Evolutionary conservation across 2,329 filamentous ascomycete species (phyloP).

Genomic region (Apiospora koreana): DNA sequence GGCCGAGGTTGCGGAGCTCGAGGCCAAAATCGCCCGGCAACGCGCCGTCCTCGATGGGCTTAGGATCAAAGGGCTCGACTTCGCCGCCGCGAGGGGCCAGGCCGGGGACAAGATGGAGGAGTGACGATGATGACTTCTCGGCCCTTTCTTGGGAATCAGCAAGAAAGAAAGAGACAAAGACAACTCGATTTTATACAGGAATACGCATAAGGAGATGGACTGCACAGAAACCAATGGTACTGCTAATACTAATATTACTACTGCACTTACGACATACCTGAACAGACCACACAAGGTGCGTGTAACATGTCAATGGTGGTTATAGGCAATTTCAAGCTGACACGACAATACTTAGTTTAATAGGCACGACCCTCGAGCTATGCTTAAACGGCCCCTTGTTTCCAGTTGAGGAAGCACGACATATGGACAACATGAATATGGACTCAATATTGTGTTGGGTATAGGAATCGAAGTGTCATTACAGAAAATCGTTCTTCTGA

Average conservation of each 20-base stretch:
- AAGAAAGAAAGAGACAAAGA: too few relatives aligned
- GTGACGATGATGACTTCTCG: constrained; percentile 18
- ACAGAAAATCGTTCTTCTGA: not conserved
- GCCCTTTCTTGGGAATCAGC: not conserved
- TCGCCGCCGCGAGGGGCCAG: constrained; percentile 34
- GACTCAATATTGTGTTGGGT: not conserved
- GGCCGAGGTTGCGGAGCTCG: constrained; percentile 67
- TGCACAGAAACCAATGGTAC: too few relatives aligned
- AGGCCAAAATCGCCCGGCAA: constrained; percentile 64
- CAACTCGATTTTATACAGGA: not conserved
- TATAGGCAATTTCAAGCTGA: not conserved
- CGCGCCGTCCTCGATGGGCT: constrained; percentile 57
- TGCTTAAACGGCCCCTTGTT: too few relatives aligned
- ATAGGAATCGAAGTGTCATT: not conserved
- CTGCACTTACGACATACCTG: not conserved
- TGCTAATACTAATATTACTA: too few relatives aligned
- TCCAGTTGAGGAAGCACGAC: not conserved
- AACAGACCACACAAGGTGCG: not conserved
- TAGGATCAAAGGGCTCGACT: constrained; percentile 48
- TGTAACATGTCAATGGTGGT: not conserved
- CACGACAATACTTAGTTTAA: too few relatives aligned
- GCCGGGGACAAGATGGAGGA: constrained; percentile 44
- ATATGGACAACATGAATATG: not conserved
- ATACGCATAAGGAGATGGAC: not conserved
- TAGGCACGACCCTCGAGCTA: not conserved